Conservation (phyloP, 2,329 filamentous ascomycete genomes). For the Trichoderma guizhouense region DNA sequence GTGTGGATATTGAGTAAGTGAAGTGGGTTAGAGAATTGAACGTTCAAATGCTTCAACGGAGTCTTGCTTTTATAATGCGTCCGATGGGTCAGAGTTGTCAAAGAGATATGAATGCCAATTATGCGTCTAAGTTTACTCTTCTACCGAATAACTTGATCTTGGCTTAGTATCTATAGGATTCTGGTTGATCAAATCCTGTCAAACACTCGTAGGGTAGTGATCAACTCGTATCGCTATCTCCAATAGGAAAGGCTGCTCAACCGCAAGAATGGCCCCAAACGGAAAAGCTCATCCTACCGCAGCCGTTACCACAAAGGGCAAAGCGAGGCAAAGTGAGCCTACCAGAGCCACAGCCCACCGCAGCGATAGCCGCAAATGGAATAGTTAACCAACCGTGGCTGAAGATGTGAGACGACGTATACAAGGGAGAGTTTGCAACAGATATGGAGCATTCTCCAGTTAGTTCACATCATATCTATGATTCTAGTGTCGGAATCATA, state of each 20-base stretch:
- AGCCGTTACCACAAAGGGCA: background rate
- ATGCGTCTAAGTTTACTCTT: background rate
- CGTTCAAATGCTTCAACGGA: fast-evolving
- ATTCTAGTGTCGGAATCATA: background rate
- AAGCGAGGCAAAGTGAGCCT: background rate
- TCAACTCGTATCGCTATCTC: background rate
- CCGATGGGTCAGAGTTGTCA: background rate
- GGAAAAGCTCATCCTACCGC: background rate
- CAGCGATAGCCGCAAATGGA: background rate
- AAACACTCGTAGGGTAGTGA: background rate
- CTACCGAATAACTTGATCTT: background rate
- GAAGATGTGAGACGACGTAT: background rate
- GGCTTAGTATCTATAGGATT: background rate
- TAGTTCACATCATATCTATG: background rate
- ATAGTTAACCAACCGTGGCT: background rate
- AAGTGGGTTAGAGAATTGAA: background rate
- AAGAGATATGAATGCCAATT: background rate
- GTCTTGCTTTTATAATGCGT: background rate
- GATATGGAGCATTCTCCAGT: background rate
- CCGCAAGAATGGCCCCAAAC: background rate
- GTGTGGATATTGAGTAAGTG: background rate
- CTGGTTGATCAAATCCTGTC: background rate
- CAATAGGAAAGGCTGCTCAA: background rate
- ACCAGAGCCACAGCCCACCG: background rate
- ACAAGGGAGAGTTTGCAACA: background rate